phyloP scores from a whole-genome alignment of 441 rosid genomes.

The Melastoma candidum region DNA sequence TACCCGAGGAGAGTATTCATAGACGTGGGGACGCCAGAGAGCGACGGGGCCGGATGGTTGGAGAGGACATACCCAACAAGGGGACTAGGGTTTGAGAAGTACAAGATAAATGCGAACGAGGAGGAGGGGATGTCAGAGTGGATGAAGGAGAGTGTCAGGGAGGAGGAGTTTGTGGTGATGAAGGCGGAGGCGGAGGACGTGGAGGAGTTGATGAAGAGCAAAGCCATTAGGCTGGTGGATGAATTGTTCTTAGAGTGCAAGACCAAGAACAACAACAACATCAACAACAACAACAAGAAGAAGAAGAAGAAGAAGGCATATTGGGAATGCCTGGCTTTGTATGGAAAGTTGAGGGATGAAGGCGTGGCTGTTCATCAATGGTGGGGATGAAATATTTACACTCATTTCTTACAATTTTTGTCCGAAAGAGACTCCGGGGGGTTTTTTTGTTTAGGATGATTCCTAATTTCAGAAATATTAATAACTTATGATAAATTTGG shows the following conservation, averaged over 20 bases:
- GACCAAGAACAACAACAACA: constrained; percentile 28
- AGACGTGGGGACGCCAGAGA: constrained; percentile 41
- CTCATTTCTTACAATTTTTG: no score
- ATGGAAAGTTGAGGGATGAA: constrained; percentile 59
- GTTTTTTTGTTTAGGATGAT: no score
- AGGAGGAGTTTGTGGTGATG: constrained; percentile 68
- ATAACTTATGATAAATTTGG: no score
- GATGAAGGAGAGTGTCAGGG: constrained; percentile 50
- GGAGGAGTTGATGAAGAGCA: constrained; percentile 55
- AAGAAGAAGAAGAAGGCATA: constrained; percentile 35
- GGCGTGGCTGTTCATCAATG: constrained; percentile 78
- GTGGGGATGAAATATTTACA: constrained; percentile 47
- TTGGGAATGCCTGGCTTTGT: constrained; percentile 31
- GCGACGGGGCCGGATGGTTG: constrained; percentile 46
- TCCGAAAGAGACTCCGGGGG: no score
- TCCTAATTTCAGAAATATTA: no score
- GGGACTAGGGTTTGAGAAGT: constrained; percentile 54
- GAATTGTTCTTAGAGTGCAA: constrained; percentile 83
- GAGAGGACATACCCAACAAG: constrained; percentile 51
- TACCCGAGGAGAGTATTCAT: constrained; percentile 59
- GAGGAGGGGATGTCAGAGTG: constrained; percentile 57
- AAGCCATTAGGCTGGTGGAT: constrained; percentile 50
- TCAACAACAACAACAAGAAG: constrained; percentile 19
- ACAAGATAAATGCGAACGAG: constrained; percentile 54
- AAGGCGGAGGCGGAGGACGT: constrained; percentile 77